Evolutionary conservation across 192 early-diverging fungal genomes (phyloP).

Genomic region (Linnemannia schmuckeri): DNA sequence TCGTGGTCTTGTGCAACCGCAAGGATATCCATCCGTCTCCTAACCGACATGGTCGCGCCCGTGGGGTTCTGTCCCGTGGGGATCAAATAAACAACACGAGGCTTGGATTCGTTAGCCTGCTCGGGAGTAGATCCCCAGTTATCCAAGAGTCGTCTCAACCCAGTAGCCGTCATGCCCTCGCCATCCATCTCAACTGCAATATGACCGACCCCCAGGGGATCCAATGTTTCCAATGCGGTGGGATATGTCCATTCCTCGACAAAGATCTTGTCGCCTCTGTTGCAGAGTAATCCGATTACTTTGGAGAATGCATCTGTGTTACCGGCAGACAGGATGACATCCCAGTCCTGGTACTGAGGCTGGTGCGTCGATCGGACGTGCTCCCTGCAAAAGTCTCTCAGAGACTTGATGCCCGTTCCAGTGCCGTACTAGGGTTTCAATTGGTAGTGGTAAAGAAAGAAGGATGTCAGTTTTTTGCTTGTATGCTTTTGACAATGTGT

Average conservation of each 20-base stretch:
- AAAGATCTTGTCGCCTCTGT: conserved; percentile 70
- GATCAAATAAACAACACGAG: conserved; percentile 76
- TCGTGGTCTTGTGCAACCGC: conserved; percentile 77
- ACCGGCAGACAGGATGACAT: conserved; percentile 72
- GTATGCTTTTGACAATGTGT: not conserved
- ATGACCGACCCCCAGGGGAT: conserved; percentile 63
- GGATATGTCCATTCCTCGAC: conserved; percentile 79
- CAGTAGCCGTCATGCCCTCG: conserved; percentile 71
- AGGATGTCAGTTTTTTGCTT: not conserved
- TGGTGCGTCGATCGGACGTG: conserved; percentile 62
- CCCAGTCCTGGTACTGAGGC: conserved; percentile 74
- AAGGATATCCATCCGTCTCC: conserved; percentile 81
- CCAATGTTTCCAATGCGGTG: conserved; percentile 66
- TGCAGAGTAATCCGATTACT: conserved; percentile 67
- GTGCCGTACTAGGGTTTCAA: conserved; percentile 66
- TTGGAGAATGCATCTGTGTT: conserved; percentile 74
- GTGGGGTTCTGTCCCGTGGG: conserved; percentile 93
- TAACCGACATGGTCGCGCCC: conserved; percentile 81
- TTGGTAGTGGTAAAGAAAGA: not conserved
- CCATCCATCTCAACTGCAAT: conserved; percentile 68
- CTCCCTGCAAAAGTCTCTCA: conserved; percentile 59
- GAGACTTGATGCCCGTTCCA: conserved; percentile 65
- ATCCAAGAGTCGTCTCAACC: conserved; percentile 61
- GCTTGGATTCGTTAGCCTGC: conserved; percentile 50
- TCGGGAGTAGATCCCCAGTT: conserved; percentile 52